phyloP scores from a whole-genome alignment of 2,329 filamentous ascomycete genomes.

The Aspergillus pseudotamarii region DNA sequence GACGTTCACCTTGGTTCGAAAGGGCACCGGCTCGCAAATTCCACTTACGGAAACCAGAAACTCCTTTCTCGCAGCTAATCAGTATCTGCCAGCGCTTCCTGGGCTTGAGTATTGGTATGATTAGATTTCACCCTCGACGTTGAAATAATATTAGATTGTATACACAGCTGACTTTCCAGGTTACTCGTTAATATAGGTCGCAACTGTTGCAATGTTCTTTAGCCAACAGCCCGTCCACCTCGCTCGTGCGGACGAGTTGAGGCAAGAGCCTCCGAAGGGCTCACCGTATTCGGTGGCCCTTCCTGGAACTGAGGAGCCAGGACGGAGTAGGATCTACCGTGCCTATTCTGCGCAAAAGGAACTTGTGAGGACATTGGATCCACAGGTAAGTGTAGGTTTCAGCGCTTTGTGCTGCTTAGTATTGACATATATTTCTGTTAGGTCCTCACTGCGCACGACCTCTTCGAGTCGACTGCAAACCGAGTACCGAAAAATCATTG shows the following conservation, averaged over 20 bases:
- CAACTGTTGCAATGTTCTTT: constrained; percentile 38
- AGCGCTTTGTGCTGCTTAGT: not conserved
- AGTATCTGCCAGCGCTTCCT: not conserved
- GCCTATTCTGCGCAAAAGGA: constrained; percentile 77
- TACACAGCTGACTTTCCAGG: not conserved
- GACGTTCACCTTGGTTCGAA: not conserved
- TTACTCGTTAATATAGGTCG: not conserved
- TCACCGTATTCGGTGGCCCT: constrained; percentile 77
- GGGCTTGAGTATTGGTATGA: not conserved
- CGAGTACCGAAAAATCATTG: constrained; percentile 69
- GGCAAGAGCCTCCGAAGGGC: constrained; percentile 69
- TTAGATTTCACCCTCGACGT: not conserved
- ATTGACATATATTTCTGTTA: constrained; percentile 9
- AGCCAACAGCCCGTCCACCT: constrained; percentile 38
- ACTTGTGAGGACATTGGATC: constrained; percentile 72
- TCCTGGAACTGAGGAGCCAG: constrained; percentile 72
- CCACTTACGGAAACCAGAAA: not conserved
- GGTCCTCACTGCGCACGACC: constrained; percentile 73
- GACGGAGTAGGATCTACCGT: constrained; percentile 76
- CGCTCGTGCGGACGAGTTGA: constrained; percentile 53
- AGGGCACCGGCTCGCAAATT: not conserved
- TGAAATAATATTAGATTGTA: not conserved
- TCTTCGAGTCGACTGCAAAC: constrained; percentile 71
- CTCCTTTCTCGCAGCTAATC: not conserved
- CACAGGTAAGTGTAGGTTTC: constrained; percentile 50